phyloP scores from a whole-genome alignment of 805 yeast species.

The Saccharomycopsis sp. region DNA sequence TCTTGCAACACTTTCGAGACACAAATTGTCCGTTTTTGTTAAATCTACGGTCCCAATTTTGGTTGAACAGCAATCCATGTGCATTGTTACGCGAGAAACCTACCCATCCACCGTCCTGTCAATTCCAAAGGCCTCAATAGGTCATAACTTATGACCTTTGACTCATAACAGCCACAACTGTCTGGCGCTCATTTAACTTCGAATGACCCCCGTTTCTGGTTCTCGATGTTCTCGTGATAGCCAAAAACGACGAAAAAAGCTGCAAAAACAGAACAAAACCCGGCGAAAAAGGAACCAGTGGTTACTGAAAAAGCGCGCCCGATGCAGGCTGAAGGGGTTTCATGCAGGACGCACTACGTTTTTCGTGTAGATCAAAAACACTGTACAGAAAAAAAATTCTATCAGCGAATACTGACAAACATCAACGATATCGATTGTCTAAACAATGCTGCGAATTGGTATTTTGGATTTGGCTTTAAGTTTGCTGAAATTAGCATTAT shows the following conservation, averaged over 20 bases:
- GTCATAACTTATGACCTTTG: too few species aligned
- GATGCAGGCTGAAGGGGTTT: not conserved
- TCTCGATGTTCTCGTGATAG: not conserved
- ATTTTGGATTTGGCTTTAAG: not conserved
- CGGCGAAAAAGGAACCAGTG: not conserved
- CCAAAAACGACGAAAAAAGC: not conserved
- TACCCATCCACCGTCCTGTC: not conserved
- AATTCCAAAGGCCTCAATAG: not conserved
- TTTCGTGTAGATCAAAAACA: conserved; percentile 2
- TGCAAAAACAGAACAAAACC: not conserved
- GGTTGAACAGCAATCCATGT: not conserved
- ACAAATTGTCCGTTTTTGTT: not conserved
- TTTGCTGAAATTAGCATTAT: not conserved
- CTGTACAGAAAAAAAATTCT: not conserved
- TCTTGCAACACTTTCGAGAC: not conserved
- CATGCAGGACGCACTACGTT: not conserved
- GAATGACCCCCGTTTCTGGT: not conserved
- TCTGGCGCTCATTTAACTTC: too few species aligned
- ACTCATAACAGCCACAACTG: not conserved
- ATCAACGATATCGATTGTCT: not conserved
- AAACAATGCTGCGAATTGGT: not conserved
- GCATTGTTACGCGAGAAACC: too few species aligned
- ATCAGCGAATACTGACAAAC: not conserved
- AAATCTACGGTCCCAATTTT: not conserved
- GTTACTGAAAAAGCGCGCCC: not conserved